A percentile compares a stretch with the other conserved stretches of the same genome.
Evolutionary conservation across 495 filamentous ascomycete species (phyloP).

Genomic region (Neurospora terricola): DNA sequence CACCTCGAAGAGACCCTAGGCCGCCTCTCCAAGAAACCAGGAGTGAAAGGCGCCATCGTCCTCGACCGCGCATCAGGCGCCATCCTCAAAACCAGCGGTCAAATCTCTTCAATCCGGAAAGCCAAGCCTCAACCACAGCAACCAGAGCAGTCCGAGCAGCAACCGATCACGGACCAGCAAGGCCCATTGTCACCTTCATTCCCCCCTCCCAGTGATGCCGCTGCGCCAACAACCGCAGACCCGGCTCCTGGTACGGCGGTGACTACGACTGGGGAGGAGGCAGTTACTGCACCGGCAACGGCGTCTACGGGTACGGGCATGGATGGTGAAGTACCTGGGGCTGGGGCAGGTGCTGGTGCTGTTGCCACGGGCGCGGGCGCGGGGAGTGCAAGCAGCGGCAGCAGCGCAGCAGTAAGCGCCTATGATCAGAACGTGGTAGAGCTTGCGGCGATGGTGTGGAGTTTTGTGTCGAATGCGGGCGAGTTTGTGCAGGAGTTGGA

Average conservation of each 20-base stretch:
- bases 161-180: not conserved
- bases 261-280: not conserved
- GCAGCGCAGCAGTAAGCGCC: not conserved
- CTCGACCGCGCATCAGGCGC: conserved; percentile 50
- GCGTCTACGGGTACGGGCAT: not conserved
- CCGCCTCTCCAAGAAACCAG: conserved; percentile 53
- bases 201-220: conserved; percentile 16
- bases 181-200: not conserved
- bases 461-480: conserved; percentile 45
- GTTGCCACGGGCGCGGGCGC: not conserved
- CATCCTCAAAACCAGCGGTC: conserved; percentile 51
- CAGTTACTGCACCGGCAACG: conserved; percentile 3
- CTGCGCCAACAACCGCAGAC: conserved; percentile 4
- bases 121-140: conserved; percentile 13
- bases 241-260: not conserved
- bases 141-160: not conserved
- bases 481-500: conserved; percentile 49
- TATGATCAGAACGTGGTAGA: conserved; percentile 42
- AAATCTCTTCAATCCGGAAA: conserved; percentile 38
- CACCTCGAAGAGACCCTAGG: conserved; percentile 42
- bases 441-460: conserved; percentile 52
- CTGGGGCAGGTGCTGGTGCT: not conserved
- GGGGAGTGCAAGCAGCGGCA: not conserved
- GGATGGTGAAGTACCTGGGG: not conserved
- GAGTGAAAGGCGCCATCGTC: conserved; percentile 54